Evolutionary conservation across 352 stramenopile genomes (phyloP).

Genomic region (Phytophthora vignae): DNA sequence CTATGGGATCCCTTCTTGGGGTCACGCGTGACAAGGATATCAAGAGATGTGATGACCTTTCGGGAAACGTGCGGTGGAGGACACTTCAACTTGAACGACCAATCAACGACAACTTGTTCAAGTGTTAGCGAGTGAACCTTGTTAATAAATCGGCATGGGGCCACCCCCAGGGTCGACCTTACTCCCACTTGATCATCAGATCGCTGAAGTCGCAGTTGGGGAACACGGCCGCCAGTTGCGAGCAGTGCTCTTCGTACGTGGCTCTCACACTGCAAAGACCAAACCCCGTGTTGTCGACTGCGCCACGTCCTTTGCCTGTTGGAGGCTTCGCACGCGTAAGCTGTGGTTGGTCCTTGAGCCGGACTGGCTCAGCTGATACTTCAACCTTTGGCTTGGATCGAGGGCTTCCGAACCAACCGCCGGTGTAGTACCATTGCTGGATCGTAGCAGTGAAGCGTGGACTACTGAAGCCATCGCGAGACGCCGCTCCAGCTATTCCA

Average conservation of each 20-base stretch:
- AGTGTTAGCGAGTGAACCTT: not conserved
- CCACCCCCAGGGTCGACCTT: too few species aligned
- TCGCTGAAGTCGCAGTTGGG: slow-evolving; percentile 25
- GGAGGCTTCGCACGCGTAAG: not conserved
- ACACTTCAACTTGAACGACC: slow-evolving; percentile 3
- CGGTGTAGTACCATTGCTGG: slow-evolving; percentile 27
- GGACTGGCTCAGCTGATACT: not conserved
- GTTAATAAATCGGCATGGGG: not conserved
- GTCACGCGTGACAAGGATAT: too few species aligned
- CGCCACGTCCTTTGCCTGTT: not conserved
- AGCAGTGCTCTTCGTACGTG: slow-evolving; percentile 2
- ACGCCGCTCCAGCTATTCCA: slow-evolving; percentile 6
- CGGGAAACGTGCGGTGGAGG: slow-evolving; percentile 13
- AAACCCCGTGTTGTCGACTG: not conserved
- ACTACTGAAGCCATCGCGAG: slow-evolving; percentile 19
- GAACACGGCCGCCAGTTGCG: slow-evolving; percentile 6
- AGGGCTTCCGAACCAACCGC: not conserved
- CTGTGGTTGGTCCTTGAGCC: not conserved
- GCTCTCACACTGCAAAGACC: slow-evolving; percentile 5
- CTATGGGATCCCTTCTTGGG: too few species aligned
- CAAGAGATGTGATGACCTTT: slow-evolving; percentile 8
- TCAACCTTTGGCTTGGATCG: not conserved
- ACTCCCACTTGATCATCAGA: slow-evolving; percentile 5
- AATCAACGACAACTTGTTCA: not conserved
- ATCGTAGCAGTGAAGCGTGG: slow-evolving; percentile 12